Base-by-base conservation (phyloP, 116 monocot genomes). In the Cymodocea nodosa region DNA sequence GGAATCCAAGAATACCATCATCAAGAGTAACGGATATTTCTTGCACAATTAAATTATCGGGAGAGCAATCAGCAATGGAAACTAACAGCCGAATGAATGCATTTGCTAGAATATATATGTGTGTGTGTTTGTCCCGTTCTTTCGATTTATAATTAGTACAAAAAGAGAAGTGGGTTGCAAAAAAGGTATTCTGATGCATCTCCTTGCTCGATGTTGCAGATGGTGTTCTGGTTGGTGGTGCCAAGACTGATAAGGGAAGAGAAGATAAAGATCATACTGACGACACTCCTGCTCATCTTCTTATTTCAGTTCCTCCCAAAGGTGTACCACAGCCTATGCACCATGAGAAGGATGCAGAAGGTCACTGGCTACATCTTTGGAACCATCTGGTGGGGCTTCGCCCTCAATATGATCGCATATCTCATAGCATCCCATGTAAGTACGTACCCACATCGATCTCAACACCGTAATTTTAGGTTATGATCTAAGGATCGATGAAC, bases 341-440 rank as follows among this genome's bases (percentile, higher is more conserved):
- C 81, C 36, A 83, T 85, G 83, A 71, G 81, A 49, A 76, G 78
- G 59, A 85, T 83, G 89, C 85, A 85, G 76, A 85, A 89, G 72
- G 81, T 83, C 52, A 85, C 89, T 2, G 89, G 85, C n/a, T 89
- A 80, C 68, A 80, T 89, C 40, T 89, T 89, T 34, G 89, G 89
- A 51, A 89, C 89, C 16, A 83, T 89, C 34, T 89, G 89, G 85
- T 89, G 89, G 90, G 83, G 90, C 9, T 86, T 90, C 48, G 83
- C 68, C 40, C 89, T 90, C 44, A 90, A 90, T 20, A 81, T 90
- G 44, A 79, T 83, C 23, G 89, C 85, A 17, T 90, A 90, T 56
- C 83, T 90, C 81, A 81, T 83, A n/a, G 89, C 89, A 18, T 85
- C 89, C 24, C 89, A 90, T 76, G 89, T 90, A 67, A 80, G 83